Evolutionary conservation across 2,329 filamentous ascomycete species (phyloP).

Genomic region (Conoideocrella luteorostrata): DNA sequence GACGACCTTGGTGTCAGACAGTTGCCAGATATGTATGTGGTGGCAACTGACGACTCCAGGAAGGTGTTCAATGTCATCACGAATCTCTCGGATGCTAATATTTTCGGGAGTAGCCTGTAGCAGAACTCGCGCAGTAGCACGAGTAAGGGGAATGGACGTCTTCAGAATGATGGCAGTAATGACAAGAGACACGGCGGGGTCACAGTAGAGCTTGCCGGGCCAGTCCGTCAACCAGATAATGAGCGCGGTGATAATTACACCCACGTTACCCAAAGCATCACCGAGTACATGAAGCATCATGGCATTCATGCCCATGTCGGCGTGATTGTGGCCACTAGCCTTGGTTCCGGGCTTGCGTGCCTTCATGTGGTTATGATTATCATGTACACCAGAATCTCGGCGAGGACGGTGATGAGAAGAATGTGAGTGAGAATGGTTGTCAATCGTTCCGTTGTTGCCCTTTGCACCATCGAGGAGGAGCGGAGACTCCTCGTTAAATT

Average conservation of each 20-base stretch:
- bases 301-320: slow-evolving; percentile 91
- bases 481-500: slow-evolving; percentile 38
- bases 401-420: slow-evolving; percentile 21
- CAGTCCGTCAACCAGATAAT: slow-evolving; percentile 88
- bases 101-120: slow-evolving; percentile 90
- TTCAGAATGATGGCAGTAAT: slow-evolving; percentile 77
- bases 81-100: slow-evolving; percentile 82
- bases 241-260: slow-evolving; percentile 75
- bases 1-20: slow-evolving; percentile 90
- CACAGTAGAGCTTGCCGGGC: slow-evolving; percentile 77
- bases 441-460: slow-evolving; percentile 23
- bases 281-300: slow-evolving; percentile 73
- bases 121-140: slow-evolving; percentile 77
- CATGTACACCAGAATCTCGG: slow-evolving; percentile 53
- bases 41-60: slow-evolving; percentile 86
- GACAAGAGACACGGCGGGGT: slow-evolving; percentile 86
- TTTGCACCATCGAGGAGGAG: slow-evolving; percentile 31
- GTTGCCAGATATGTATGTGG: slow-evolving; percentile 95
- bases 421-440: slow-evolving; percentile 17
- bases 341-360: slow-evolving; percentile 56
- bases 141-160: slow-evolving; percentile 72
- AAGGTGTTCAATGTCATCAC: slow-evolving; percentile 80
- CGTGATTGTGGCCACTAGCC: slow-evolving; percentile 70
- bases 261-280: slow-evolving; percentile 79
- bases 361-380: slow-evolving; percentile 73